Percentiles rank a stretch among this genome's conserved stretches.
Conservation (phyloP, 208 protist species). For the Porcisia hertigi region DNA sequence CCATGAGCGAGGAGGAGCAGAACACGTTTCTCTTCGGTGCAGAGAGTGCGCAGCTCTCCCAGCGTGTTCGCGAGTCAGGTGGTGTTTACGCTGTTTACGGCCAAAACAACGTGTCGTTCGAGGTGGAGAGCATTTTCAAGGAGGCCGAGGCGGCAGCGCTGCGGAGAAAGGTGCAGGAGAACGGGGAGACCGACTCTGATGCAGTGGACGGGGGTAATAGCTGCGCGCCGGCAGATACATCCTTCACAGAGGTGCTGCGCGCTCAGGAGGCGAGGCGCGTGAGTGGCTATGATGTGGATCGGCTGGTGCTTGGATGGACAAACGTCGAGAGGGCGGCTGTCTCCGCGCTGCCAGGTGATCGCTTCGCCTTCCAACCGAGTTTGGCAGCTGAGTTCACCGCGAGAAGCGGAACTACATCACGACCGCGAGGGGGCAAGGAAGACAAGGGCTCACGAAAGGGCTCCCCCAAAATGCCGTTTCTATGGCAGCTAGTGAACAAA, state of each 20-base stretch:
- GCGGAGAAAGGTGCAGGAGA: background rate
- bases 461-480: constrained; percentile 5
- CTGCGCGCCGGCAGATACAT: background rate
- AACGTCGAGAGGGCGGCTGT: constrained; percentile 6
- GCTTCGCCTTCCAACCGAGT: background rate
- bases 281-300: constrained; percentile 32
- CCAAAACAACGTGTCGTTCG: constrained; percentile 5
- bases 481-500: constrained; percentile 24
- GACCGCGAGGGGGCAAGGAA: background rate
- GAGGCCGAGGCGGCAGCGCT: constrained; percentile 9
- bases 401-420: background rate
- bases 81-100: constrained; percentile 36
- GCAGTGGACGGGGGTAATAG: background rate
- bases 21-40: constrained; percentile 42
- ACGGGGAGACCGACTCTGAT: background rate
- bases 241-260: background rate
- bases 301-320: constrained; percentile 22
- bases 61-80: constrained; percentile 2
- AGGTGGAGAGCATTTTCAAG: constrained; percentile 13
- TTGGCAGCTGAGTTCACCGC: background rate
- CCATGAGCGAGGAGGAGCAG: constrained; percentile 39
- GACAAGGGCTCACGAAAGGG: background rate
- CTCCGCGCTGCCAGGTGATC: background rate
- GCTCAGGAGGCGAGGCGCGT: constrained; percentile 19
- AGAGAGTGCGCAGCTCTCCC: constrained; percentile 18